Evolutionary conservation across 441 rosid genomes (phyloP), one percentile per base, ranked within the genome.

Genomic region (Populus trichocarpa): DNA sequence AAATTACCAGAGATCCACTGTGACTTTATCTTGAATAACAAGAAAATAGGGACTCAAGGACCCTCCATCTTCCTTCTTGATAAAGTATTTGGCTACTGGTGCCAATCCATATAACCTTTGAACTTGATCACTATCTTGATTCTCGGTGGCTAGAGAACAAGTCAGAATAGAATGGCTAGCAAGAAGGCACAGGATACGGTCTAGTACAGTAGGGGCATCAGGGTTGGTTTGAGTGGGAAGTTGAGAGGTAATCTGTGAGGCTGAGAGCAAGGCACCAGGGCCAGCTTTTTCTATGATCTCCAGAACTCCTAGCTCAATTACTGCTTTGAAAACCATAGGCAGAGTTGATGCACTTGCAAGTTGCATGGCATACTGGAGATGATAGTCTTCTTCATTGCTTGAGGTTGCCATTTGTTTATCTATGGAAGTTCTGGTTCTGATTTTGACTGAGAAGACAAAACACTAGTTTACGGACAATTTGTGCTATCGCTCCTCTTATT

Each of bases 301-400:
- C 5, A 91, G 86, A 33, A 91, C 82, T 73, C 85, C 92, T 5
- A 90, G 91, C 71, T 91, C 96, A 5, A 86, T 46, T 77, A 92
- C 87, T 5, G 88, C 73, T 71, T 88, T 91, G 72, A 92, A 89
- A 71, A 81, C 89, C 93, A 87, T 89, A 2, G 95, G 93, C 57
- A 91, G 85, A 61, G 88, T 85, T 3, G 92, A 91, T n/a, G 88
- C 86, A 22, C 89, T 90, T 0, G 83, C 84, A n/a, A 91, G 83
- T 63, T 88, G 90, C 90, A 90, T 88, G 69, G 95, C 91, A 69
- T 86, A 92, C 20, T 50, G 46, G 32, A 50, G 35, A 25, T 36
- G 53, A 20, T 70, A 20, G 25, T 61, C 63, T 30, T 77, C 63
- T 38, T 33, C 38, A 11, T 30, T 0, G 61, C 50, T 25, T 11